Evolutionary conservation across 257 asterid genomes (phyloP), one percentile per base, ranked within the genome.

Genomic region (Rhazya stricta): DNA sequence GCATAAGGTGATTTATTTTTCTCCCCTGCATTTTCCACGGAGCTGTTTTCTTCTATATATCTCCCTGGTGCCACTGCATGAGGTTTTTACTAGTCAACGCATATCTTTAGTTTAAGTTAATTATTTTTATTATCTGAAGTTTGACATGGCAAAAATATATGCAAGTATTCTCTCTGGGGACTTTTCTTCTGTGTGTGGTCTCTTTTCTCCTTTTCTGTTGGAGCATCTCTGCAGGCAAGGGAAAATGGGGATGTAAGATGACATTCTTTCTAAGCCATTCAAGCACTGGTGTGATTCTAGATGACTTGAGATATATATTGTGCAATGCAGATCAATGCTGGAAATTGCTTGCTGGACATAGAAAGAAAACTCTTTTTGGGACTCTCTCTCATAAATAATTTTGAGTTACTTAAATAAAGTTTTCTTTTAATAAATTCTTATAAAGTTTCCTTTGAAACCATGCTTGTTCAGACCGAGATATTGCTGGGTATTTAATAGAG

Each of bases 1-100:
- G 77, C 99, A 95, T 85, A 95, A 95, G 98, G 99, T 92, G 77
- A 83, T 78, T 62, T 57, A 34, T 51, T 75, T 79, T 37, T 42
- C 43, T 61, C 51, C 25, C 25, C 4, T 30, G 32, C 69, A 12
- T 79, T 72, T 54, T 41, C 42, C 37, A n/a, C 37, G 69, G 70
- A 43, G 76, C 71, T 77, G 53, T 56, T 63, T 60, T 63, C 41
- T 34, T 43, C 32, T 19, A 34, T 56, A 10, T 65, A 56, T 65
- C 21, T 53, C 60, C n/a, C 42, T 6, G n/a, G n/a, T 67, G 34
- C 27, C 50, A 10, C 25, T 43, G n/a, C 41, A 10, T 54, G 45
- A 42, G 6, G 5, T n/a, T 48, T 42, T 67, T 69, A 43, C 43
- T 36, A 34, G 71, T 69, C 16, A 53, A 54, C 36, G 2, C 54